phyloP scores from a whole-genome alignment of 2,329 filamentous ascomycete species.

The Dothistroma septosporum region DNA sequence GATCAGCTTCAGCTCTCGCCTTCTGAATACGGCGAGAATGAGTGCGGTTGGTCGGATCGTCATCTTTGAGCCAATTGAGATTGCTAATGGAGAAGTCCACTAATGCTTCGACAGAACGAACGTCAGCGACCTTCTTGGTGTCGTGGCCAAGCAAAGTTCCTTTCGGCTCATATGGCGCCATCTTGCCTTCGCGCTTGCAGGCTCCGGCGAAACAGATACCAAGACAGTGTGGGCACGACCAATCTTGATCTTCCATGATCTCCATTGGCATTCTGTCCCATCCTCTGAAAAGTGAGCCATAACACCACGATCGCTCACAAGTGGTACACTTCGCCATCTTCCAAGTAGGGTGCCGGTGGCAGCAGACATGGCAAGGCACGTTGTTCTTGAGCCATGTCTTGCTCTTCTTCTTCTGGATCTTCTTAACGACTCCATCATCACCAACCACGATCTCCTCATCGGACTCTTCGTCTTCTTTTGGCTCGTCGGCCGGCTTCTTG shows the following conservation, averaged over 20 bases:
- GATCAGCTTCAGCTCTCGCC: slow-evolving; percentile 52
- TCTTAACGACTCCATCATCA: slow-evolving; percentile 60
- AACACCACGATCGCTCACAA: slow-evolving; percentile 79
- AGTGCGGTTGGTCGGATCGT: slow-evolving; percentile 35
- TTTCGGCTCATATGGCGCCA: slow-evolving; percentile 77
- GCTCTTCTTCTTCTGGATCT: slow-evolving; percentile 58
- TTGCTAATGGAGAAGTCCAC: slow-evolving; percentile 92
- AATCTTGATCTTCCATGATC: slow-evolving; percentile 73
- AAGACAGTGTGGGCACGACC: slow-evolving; percentile 84
- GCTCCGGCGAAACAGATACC: slow-evolving; percentile 81
- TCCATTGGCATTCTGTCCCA: slow-evolving; percentile 85
- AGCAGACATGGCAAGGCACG: slow-evolving; percentile 75
- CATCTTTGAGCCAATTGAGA: slow-evolving; percentile 70
- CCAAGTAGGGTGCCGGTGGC: slow-evolving; percentile 74
- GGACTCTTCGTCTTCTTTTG: slow-evolving; percentile 43
- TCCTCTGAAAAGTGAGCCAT: slow-evolving; percentile 84
- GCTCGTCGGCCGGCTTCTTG: slow-evolving; percentile 53
- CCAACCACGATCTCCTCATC: slow-evolving; percentile 57
- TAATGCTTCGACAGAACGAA: slow-evolving; percentile 81
- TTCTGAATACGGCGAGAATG: slow-evolving; percentile 38
- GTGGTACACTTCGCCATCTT: slow-evolving; percentile 76
- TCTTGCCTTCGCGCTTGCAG: slow-evolving; percentile 67
- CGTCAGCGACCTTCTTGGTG: slow-evolving; percentile 83
- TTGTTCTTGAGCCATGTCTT: slow-evolving; percentile 49
- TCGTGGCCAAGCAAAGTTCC: slow-evolving; percentile 87